Percentiles rank a stretch among this genome's conserved stretches.
These are phyloP conservation scores for Phialocephala sp. DNA, from an alignment of 2,329 filamentous ascomycete genomes.

Conservation along the genomic window DNA sequence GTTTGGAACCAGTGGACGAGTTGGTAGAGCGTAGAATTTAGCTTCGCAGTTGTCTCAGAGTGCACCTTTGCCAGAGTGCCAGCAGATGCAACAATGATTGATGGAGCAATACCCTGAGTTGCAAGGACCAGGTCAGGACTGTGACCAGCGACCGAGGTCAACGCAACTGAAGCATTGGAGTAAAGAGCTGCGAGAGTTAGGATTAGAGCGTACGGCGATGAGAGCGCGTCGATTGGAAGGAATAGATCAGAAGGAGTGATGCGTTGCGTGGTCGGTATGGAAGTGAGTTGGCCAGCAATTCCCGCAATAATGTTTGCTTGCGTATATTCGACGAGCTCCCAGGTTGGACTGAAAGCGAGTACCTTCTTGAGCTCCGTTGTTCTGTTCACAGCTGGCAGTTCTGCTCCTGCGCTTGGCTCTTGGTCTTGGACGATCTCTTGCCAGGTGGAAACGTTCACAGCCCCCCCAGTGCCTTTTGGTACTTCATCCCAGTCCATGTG, in stretches of 20 bases:
- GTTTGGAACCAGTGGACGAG: constrained; percentile 75
- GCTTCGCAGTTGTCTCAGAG: constrained; percentile 61
- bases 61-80: constrained; percentile 74
- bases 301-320: constrained; percentile 88
- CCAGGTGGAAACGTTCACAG: constrained; percentile 87
- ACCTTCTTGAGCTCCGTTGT: constrained; percentile 60
- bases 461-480: constrained; percentile 75
- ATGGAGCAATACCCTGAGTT: constrained; percentile 77
- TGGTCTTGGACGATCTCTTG: constrained; percentile 82
- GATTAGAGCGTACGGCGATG: constrained; percentile 78
- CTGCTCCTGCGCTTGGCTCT: constrained; percentile 59
- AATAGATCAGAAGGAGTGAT: constrained; percentile 79
- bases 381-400: constrained; percentile 68
- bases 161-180: constrained; percentile 81
- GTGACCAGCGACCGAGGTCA: constrained; percentile 85
- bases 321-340: constrained; percentile 81
- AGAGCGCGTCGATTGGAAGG: constrained; percentile 81
- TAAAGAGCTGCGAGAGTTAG: constrained; percentile 84
- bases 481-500: constrained; percentile 97
- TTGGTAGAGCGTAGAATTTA: constrained; percentile 68
- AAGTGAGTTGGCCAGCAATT: constrained; percentile 76
- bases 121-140: constrained; percentile 75
- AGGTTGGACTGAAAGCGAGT: constrained; percentile 70
- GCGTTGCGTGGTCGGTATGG: constrained; percentile 76
- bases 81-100: constrained; percentile 79